phyloP scores from a whole-genome alignment of 2,329 filamentous ascomycete genomes.

The Aspergillus sp. region DNA sequence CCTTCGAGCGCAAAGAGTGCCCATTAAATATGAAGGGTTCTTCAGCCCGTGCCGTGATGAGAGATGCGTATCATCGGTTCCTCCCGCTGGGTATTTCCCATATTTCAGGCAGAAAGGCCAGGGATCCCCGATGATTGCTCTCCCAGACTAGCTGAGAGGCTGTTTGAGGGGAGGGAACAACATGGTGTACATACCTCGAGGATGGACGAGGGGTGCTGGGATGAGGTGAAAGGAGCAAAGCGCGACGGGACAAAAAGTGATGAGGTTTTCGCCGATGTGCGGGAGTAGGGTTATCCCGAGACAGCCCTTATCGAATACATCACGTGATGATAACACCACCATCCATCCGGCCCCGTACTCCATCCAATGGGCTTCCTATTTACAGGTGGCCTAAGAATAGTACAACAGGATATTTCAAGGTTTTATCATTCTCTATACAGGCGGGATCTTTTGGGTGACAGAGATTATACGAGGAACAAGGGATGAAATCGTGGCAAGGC shows the following conservation, averaged over 20 bases:
- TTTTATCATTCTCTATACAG: slow-evolving; percentile 26
- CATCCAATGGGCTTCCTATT: neutral
- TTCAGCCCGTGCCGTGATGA: slow-evolving; percentile 60
- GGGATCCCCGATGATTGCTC: slow-evolving; percentile 38
- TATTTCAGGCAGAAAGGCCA: slow-evolving; percentile 9
- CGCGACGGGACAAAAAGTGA: slow-evolving; percentile 15
- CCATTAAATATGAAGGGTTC: slow-evolving; percentile 59
- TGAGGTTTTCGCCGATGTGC: slow-evolving; percentile 30
- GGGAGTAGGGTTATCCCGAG: slow-evolving; percentile 27
- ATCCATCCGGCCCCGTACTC: slow-evolving; percentile 12
- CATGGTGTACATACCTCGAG: slow-evolving; percentile 43
- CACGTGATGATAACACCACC: slow-evolving; percentile 22
- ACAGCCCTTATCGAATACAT: slow-evolving; percentile 25
- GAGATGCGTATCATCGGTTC: slow-evolving; percentile 44
- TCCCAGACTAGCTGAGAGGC: slow-evolving; percentile 45
- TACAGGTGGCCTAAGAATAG: neutral
- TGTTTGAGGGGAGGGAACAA: slow-evolving; percentile 23
- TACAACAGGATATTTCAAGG: slow-evolving; percentile 9
- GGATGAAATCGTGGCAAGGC: slow-evolving; percentile 30
- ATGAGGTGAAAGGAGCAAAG: slow-evolving; percentile 21
- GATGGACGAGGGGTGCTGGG: slow-evolving; percentile 27
- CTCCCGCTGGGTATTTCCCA: slow-evolving; percentile 2
- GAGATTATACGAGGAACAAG: slow-evolving; percentile 18
- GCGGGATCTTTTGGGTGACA: slow-evolving; percentile 22
- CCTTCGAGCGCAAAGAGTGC: slow-evolving; percentile 68